These are phyloP conservation scores for Chalciporus sp. DNA, from an alignment of 1,284 basidiomycete genomes.

Conservation along the genomic window DNA sequence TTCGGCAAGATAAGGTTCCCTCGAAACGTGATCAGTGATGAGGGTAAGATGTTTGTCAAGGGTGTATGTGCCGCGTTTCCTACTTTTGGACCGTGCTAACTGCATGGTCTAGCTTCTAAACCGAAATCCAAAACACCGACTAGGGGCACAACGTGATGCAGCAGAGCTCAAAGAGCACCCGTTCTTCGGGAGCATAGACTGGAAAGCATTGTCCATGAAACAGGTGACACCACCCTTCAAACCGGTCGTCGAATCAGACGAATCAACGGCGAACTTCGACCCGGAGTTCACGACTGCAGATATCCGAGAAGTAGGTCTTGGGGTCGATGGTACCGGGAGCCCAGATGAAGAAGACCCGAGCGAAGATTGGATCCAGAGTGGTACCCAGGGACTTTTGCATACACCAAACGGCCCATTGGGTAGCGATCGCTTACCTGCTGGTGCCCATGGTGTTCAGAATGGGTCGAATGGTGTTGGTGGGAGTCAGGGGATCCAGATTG, in stretches of 20 bases:
- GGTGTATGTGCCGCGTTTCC: slow-evolving; percentile 55
- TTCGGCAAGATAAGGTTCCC: slow-evolving; percentile 99
- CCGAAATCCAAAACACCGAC: slow-evolving; percentile 95
- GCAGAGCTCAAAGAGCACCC: slow-evolving; percentile 95
- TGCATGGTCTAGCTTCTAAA: slow-evolving; percentile 77
- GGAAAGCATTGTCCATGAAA: slow-evolving; percentile 83
- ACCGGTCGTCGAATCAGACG: slow-evolving; percentile 96
- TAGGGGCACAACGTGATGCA: slow-evolving; percentile 90
- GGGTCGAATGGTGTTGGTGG: slow-evolving; percentile 19
- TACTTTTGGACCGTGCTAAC: slow-evolving; percentile 16
- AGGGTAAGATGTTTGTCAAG: slow-evolving; percentile 99
- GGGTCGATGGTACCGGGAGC: slow-evolving; percentile 50
- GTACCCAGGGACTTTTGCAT: slow-evolving; percentile 45
- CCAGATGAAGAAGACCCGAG: slow-evolving; percentile 77
- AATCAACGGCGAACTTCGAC: slow-evolving; percentile 97
- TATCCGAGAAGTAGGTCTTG: slow-evolving; percentile 69
- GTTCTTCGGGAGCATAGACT: slow-evolving; percentile 94
- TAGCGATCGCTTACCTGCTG: slow-evolving; percentile 46
- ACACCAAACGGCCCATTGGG: slow-evolving; percentile 76
- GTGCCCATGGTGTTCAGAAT: slow-evolving; percentile 11
- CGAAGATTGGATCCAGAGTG: slow-evolving; percentile 60
- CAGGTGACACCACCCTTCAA: slow-evolving; percentile 98
- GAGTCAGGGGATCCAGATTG: slow-evolving; percentile 59
- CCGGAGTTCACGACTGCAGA: slow-evolving; percentile 95
- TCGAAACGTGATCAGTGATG: slow-evolving; percentile 94